Conservation (phyloP, 768 basidiomycete species). For the Xerocomellus intermedius region DNA sequence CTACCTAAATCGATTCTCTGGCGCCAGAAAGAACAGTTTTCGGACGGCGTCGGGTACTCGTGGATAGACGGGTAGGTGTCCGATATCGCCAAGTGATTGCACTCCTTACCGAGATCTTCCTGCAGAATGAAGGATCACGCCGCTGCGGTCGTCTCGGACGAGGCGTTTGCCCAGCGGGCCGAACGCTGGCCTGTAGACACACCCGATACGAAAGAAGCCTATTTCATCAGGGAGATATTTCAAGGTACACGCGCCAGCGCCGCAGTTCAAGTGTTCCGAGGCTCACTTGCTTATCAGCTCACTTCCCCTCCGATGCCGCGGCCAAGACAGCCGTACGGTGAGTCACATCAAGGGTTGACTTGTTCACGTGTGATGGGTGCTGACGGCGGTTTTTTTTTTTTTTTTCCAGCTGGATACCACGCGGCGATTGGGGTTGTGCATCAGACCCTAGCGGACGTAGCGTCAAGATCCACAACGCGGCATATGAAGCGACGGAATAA, state of each 20-base stretch:
- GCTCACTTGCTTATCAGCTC: conserved; percentile 40
- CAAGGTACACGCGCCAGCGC: conserved; percentile 49
- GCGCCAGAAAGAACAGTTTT: conserved; percentile 99
- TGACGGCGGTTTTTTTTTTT: conserved; percentile 9
- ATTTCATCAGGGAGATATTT: conserved; percentile 89
- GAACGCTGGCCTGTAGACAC: conserved; percentile 77
- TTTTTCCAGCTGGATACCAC: conserved; percentile 77
- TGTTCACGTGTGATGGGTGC: conserved; percentile 5
- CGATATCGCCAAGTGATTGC: neutral
- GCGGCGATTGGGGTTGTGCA: conserved; percentile 95
- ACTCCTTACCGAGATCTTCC: neutral
- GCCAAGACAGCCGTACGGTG: conserved; percentile 90
- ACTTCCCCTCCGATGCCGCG: conserved; percentile 84
- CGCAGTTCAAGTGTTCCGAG: neutral
- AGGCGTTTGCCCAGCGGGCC: conserved; percentile 65
- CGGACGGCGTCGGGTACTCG: conserved; percentile 96
- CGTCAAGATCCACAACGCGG: conserved; percentile 93
- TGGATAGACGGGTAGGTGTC: conserved; percentile 90
- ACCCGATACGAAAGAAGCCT: conserved; percentile 97
- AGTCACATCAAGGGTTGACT: conserved; percentile 25
- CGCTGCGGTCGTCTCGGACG: conserved; percentile 72
- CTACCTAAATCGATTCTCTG: conserved; percentile 92
- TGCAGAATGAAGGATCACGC: conserved; percentile 88
- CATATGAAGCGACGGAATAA: conserved; percentile 49
- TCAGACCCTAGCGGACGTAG: conserved; percentile 94